Conservation (phyloP, 495 filamentous ascomycete genomes). For the Immersiella caudata region DNA sequence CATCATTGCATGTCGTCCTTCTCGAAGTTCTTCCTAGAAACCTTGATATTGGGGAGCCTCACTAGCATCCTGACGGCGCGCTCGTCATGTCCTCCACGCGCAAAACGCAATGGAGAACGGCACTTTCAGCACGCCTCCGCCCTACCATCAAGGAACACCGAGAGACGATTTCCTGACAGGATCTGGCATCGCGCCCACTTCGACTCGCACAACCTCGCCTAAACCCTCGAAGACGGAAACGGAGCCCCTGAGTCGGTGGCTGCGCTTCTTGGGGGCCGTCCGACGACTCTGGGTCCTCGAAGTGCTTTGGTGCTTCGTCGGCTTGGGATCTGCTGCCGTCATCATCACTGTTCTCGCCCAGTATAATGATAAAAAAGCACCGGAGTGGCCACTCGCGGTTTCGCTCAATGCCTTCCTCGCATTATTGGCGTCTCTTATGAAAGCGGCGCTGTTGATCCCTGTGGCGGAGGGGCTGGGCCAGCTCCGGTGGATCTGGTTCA, state of each 20-base stretch:
- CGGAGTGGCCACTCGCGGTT: constrained; percentile 46
- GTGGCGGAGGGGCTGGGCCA: constrained; percentile 41
- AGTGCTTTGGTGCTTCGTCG: constrained; percentile 13
- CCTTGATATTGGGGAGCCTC: background rate
- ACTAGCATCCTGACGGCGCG: background rate
- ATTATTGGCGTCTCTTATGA: constrained; percentile 42
- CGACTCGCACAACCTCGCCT: background rate
- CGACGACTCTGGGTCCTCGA: constrained; percentile 10
- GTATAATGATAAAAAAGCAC: constrained; percentile 40
- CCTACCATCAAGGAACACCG: background rate
- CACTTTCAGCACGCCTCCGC: background rate
- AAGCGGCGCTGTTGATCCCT: constrained; percentile 38
- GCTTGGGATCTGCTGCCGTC: constrained; percentile 16
- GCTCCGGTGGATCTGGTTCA: constrained; percentile 51
- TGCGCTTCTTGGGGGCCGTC: background rate
- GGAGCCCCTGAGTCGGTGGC: background rate
- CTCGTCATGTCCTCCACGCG: background rate
- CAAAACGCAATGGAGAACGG: background rate
- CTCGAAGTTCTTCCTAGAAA: background rate
- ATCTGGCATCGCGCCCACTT: background rate
- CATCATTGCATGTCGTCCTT: background rate
- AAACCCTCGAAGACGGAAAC: background rate
- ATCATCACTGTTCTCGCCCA: constrained; percentile 39
- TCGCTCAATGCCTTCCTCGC: constrained; percentile 49
- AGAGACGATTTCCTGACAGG: background rate